A percentile compares a stretch with the other conserved stretches of the same genome.
phyloP scores from a whole-genome alignment of 2,329 filamentous ascomycete species.

The Cordyceps cateniannulata region DNA sequence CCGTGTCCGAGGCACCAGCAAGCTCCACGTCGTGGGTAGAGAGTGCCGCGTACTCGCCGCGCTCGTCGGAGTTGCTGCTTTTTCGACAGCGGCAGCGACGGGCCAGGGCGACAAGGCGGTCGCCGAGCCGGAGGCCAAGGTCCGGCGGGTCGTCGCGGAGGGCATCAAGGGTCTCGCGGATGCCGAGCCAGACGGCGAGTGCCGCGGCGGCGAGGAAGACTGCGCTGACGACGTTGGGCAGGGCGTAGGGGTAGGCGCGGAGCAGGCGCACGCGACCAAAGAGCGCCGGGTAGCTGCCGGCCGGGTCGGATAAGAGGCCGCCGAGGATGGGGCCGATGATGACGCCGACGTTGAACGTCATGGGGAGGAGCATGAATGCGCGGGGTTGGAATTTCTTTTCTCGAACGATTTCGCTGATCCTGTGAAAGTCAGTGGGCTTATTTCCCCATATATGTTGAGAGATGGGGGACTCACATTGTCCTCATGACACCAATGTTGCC shows the following conservation, averaged over 20 bases:
- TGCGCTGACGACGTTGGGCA: slow-evolving; percentile 48
- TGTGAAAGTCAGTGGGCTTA: slow-evolving; percentile 4
- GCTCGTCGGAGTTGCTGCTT: neutral
- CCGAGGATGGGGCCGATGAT: slow-evolving; percentile 65
- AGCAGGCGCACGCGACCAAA: slow-evolving; percentile 44
- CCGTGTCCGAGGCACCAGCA: neutral
- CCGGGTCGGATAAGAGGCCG: slow-evolving; percentile 62
- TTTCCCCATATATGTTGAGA: neutral
- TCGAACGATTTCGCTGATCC: slow-evolving; percentile 63
- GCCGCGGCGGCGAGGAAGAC: slow-evolving; percentile 39
- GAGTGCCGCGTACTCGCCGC: slow-evolving; percentile 19
- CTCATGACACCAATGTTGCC: slow-evolving; percentile 69
- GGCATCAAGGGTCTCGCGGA: slow-evolving; percentile 48
- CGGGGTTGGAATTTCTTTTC: slow-evolving; percentile 59
- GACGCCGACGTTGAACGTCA: slow-evolving; percentile 67
- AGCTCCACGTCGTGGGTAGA: slow-evolving; percentile 20
- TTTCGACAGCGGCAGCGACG: slow-evolving; percentile 8
- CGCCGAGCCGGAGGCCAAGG: slow-evolving; percentile 35
- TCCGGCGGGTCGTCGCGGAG: slow-evolving; percentile 30
- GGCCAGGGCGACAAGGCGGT: slow-evolving; percentile 26
- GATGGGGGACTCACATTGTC: slow-evolving; percentile 48
- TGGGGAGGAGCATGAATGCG: slow-evolving; percentile 69
- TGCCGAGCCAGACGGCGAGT: slow-evolving; percentile 39
- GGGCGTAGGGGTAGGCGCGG: slow-evolving; percentile 44
- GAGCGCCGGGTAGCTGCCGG: slow-evolving; percentile 45